Evolutionary conservation across 345 rosid genomes (phyloP).

Genomic region (Alliaria petiolata): DNA sequence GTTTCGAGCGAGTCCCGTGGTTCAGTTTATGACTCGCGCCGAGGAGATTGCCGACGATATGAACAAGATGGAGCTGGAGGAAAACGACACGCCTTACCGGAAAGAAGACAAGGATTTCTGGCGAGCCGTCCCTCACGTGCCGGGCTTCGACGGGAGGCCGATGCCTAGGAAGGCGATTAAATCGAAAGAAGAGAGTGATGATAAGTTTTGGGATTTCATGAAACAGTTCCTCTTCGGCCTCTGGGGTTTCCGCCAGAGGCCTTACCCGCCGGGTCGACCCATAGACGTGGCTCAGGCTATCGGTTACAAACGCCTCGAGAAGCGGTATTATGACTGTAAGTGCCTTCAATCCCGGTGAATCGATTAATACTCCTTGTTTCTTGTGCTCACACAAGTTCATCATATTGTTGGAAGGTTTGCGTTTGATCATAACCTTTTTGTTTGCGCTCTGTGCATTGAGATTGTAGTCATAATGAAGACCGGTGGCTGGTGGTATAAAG

Average conservation of each 20-base stretch:
- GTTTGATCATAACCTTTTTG: not conserved
- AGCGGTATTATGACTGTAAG: conserved; percentile 90
- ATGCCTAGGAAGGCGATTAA: conserved; percentile 84
- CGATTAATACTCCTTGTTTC: not conserved
- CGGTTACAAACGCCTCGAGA: conserved; percentile 77
- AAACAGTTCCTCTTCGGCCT: conserved; percentile 81
- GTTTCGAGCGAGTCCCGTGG: conserved; percentile 61
- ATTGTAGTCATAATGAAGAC: conserved; percentile 75
- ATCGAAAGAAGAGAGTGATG: conserved; percentile 68
- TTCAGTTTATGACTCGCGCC: conserved; percentile 56
- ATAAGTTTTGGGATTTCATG: conserved; percentile 90
- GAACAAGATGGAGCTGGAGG: conserved; percentile 57
- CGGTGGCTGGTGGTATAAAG: conserved; percentile 86
- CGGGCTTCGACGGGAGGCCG: conserved; percentile 78
- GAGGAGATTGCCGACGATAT: conserved; percentile 58
- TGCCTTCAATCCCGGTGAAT: not conserved
- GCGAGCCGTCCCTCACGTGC: conserved; percentile 68
- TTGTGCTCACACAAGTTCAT: too few relatives aligned
- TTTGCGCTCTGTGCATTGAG: not conserved
- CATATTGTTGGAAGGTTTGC: too few relatives aligned
- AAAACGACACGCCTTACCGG: conserved; percentile 55
- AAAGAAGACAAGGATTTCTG: conserved; percentile 68
- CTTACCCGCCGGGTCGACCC: conserved; percentile 80
- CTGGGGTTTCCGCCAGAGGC: conserved; percentile 89
- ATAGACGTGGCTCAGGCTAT: conserved; percentile 91